Conservation (phyloP, 192 early-diverging fungal species). For the Coemansia sp. region DNA sequence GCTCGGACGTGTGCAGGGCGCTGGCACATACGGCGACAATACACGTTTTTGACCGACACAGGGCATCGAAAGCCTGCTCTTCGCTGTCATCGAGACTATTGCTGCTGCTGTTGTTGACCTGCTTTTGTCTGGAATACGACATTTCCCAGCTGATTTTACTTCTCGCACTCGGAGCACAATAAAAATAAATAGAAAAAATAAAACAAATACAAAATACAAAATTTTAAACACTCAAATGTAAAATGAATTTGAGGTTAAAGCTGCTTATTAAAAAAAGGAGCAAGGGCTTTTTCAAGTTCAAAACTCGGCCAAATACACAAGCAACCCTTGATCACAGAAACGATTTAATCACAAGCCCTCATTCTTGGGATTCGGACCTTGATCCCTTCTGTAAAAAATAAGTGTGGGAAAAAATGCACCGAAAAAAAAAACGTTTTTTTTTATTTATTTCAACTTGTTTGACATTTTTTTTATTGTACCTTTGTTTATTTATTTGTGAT, state of each 20-base stretch:
- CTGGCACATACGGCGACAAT: constrained; percentile 22
- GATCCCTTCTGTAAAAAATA: no score
- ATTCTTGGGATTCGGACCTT: no score
- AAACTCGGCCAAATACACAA: no score
- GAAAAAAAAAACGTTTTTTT: neutral
- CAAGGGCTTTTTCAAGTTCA: no score
- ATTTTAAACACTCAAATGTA: no score
- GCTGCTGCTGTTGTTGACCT: neutral
- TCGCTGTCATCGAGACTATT: neutral
- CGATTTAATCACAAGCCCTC: neutral
- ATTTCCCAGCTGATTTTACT: neutral
- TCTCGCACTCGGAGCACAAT: neutral
- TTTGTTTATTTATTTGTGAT: neutral
- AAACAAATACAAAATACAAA: neutral
- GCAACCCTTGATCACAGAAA: neutral
- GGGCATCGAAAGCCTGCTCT: constrained; percentile 9
- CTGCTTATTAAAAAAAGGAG: no score
- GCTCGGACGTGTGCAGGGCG: constrained; percentile 10
- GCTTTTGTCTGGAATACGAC: neutral
- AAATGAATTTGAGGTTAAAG: no score
- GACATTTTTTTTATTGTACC: neutral
- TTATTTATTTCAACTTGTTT: neutral
- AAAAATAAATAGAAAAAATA: neutral
- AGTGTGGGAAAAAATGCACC: no score
- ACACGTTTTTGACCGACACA: constrained; percentile 14